phyloP scores from a whole-genome alignment of 805 yeast species.

The Wickerhamomyces pijperi region DNA sequence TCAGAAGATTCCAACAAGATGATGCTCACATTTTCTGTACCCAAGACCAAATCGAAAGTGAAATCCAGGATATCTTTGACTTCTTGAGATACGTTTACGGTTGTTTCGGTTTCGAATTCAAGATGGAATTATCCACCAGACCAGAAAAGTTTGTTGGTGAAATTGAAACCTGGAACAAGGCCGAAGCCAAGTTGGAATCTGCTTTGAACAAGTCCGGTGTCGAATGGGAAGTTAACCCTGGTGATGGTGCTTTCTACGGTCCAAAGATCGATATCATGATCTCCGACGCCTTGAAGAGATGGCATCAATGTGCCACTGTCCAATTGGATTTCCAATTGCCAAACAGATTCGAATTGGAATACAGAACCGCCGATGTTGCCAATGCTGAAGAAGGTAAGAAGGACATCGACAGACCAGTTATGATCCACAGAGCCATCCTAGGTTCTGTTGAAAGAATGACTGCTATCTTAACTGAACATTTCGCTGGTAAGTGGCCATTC shows the following conservation, averaged over 20 bases:
- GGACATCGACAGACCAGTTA: slow-evolving; percentile 78
- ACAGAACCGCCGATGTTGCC: slow-evolving; percentile 52
- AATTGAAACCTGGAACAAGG: slow-evolving; percentile 84
- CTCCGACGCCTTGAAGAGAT: slow-evolving; percentile 87
- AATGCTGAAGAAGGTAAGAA: slow-evolving; percentile 32
- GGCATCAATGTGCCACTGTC: slow-evolving; percentile 99
- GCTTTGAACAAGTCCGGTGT: slow-evolving; percentile 83
- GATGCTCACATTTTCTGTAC: slow-evolving; percentile 98
- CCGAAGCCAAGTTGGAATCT: slow-evolving; percentile 73
- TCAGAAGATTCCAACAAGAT: slow-evolving; percentile 98
- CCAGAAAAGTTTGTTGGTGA: slow-evolving; percentile 97
- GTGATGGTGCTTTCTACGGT: slow-evolving; percentile 95
- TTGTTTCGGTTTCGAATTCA: slow-evolving; percentile 86
- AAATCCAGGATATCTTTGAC: slow-evolving; percentile 75
- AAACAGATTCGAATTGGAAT: slow-evolving; percentile 81
- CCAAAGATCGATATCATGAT: slow-evolving; percentile 96
- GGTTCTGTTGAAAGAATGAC: slow-evolving; percentile 99
- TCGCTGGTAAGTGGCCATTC: slow-evolving; percentile 99
- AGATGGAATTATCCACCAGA: slow-evolving; percentile 94
- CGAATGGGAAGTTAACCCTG: slow-evolving; percentile 88
- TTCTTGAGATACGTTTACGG: slow-evolving; percentile 82
- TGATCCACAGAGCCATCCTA: slow-evolving; percentile 98
- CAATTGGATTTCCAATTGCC: slow-evolving; percentile 99
- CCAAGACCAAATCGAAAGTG: slow-evolving; percentile 78
- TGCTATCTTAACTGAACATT: slow-evolving; percentile 95